Evolutionary conservation across 768 basidiomycete genomes (phyloP), one percentile per base, ranked within the genome.

Genomic region (Leucogyrophana mollusca): DNA sequence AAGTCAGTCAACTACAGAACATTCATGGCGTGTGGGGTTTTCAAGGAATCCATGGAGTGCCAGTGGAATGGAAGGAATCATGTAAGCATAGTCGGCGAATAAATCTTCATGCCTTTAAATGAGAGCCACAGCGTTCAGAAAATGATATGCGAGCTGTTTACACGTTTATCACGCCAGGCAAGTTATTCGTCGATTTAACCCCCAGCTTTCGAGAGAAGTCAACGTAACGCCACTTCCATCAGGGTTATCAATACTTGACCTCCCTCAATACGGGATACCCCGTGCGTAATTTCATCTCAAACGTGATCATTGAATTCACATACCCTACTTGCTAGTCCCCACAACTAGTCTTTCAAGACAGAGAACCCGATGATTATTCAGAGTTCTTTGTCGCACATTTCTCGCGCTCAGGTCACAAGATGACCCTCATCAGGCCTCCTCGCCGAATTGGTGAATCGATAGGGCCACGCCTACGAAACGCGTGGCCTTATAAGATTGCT

Each of bases 221-320:
- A n/a, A n/a, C 48, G 54, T 49, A 46, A 46, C 22, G 36, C 17
- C 40, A 46, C 18, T 52, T 40, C 22, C 34, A 53, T 37, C n/a
- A 90, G 87, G 87, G 87, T 30, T 90, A 81, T 56, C 68, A 77
- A n/a, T 88, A 85, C 52, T 69, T 82, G 54, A 78, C 87, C 20
- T 72, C 77, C n/a, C 71, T 80, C 25, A 81, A 80, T 53, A 73
- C 76, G 6, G 77, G 76, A 25, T 75, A 74, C 49, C 53, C 76
- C 23, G 86, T 86, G 56, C 47, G 54, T 22, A 14, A 33, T 10
- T 35, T 51, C 49, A 64, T 63, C 11, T 20, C n/a, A 34, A 45
- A 10, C 22, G 22, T 37, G n/a, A 47, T 47, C 16, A 35, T 48
- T 34, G 46, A 38, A 18, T 39, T 27, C 22, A 40, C 32, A 50